A percentile compares a stretch with the other conserved stretches of the same genome.
Evolutionary conservation across 2,329 filamentous ascomycete species (phyloP).

Genomic region (Fusarium continuum): DNA sequence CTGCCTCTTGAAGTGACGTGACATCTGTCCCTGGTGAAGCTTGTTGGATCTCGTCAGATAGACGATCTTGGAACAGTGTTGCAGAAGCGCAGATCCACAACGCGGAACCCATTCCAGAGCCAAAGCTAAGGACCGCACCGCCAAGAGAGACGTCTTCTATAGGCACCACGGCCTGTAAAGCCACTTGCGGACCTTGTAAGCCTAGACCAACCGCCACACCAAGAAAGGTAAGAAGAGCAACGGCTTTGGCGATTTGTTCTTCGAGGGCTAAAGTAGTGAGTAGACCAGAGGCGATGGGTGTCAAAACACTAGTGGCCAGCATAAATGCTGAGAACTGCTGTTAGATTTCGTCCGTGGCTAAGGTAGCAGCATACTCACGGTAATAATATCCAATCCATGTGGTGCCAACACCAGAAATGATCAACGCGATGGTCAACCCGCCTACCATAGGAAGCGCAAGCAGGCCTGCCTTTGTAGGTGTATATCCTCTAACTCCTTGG

Average conservation of each 20-base stretch:
- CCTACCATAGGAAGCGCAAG: slow-evolving; percentile 39
- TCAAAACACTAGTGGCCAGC: slow-evolving; percentile 32
- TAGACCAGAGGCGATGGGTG: slow-evolving; percentile 34
- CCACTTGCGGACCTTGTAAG: slow-evolving; percentile 36
- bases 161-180: slow-evolving; percentile 29
- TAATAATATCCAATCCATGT: slow-evolving; percentile 40
- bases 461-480: slow-evolving; percentile 28
- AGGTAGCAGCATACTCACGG: not conserved
- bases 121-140: slow-evolving; percentile 38
- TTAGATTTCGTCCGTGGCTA: not conserved
- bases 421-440: slow-evolving; percentile 18
- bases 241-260: slow-evolving; percentile 35
- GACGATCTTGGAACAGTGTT: slow-evolving; percentile 36
- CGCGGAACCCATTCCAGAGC: slow-evolving; percentile 34
- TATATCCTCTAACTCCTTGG: slow-evolving; percentile 37
- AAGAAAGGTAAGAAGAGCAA: slow-evolving; percentile 32
- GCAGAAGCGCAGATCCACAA: slow-evolving; percentile 41
- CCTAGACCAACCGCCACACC: slow-evolving; percentile 36
- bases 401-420: slow-evolving; percentile 36
- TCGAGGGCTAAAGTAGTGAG: slow-evolving; percentile 34
- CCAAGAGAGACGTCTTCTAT: slow-evolving; percentile 37
- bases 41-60: slow-evolving; percentile 24
- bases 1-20: slow-evolving; percentile 11
- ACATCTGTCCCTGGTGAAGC: slow-evolving; percentile 17
- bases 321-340: slow-evolving; percentile 27